A percentile compares a stretch with the other conserved stretches of the same genome.
Conservation (phyloP, 2,329 filamentous ascomycete genomes). For the Bipolaris zeicola region DNA sequence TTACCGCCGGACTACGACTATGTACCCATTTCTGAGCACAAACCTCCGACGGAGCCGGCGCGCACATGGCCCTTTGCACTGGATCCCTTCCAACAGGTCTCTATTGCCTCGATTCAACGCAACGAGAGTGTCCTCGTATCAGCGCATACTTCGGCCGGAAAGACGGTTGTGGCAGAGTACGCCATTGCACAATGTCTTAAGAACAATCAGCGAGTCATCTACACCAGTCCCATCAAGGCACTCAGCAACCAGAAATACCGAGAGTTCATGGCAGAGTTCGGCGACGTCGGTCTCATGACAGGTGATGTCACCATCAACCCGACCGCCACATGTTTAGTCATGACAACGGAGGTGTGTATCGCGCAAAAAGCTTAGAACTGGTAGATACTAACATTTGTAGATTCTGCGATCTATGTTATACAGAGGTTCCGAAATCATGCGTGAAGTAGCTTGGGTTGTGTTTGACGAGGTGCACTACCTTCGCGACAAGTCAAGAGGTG, state of each 20-base stretch:
- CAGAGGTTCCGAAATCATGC: slow-evolving; percentile 97
- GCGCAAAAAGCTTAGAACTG: not conserved
- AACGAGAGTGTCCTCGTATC: slow-evolving; percentile 97
- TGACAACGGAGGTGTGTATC: slow-evolving; percentile 79
- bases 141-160: slow-evolving; percentile 95
- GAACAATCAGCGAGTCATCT: slow-evolving; percentile 97
- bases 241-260: slow-evolving; percentile 98
- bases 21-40: slow-evolving; percentile 92
- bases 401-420: slow-evolving; percentile 99
- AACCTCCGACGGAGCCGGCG: slow-evolving; percentile 84
- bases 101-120: slow-evolving; percentile 91
- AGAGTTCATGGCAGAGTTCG: slow-evolving; percentile 94
- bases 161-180: slow-evolving; percentile 98
- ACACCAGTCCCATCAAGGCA: slow-evolving; percentile 98
- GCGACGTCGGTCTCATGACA: slow-evolving; percentile 97
- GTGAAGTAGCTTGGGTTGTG: slow-evolving; percentile 96
- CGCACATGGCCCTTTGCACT: slow-evolving; percentile 86
- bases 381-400: slow-evolving; percentile 40
- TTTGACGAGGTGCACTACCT: slow-evolving; percentile 99
- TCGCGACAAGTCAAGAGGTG: slow-evolving; percentile 89
- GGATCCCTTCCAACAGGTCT: slow-evolving; percentile 95
- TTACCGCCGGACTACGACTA: slow-evolving; percentile 94
- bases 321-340: slow-evolving; percentile 94
- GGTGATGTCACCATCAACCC: slow-evolving; percentile 99
- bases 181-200: slow-evolving; percentile 97